A percentile compares a stretch with the other conserved stretches of the same genome.
phyloP scores from a whole-genome alignment of 306 rosid genomes.

The Begonia fuchsioides region DNA sequence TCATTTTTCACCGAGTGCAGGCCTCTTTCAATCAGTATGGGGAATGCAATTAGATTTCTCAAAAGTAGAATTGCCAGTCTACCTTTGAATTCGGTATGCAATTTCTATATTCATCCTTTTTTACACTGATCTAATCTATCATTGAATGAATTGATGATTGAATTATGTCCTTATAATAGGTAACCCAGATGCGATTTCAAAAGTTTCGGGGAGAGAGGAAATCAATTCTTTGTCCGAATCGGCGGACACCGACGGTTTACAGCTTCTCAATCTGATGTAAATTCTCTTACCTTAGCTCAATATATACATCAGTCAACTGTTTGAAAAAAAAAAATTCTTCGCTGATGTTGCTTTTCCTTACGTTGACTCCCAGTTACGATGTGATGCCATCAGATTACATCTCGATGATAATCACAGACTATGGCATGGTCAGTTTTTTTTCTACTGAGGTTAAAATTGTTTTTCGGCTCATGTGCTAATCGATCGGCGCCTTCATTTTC shows the following conservation, averaged over 20 bases:
- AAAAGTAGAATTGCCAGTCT: constrained; percentile 49
- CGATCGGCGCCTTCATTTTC: no score
- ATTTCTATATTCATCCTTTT: no score
- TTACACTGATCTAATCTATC: no score
- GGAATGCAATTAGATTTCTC: constrained; percentile 68
- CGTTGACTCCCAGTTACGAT: constrained; percentile 46
- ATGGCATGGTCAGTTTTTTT: constrained; percentile 68
- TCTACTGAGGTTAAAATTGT: not conserved
- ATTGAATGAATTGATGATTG: constrained; percentile 10
- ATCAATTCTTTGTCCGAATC: constrained; percentile 37
- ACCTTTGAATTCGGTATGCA: constrained; percentile 46
- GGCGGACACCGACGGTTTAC: constrained; percentile 40
- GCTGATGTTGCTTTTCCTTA: not conserved
- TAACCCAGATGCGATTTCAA: constrained; percentile 49
- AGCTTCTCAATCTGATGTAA: constrained; percentile 67
- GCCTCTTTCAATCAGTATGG: constrained; percentile 83
- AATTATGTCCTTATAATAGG: constrained; percentile 36
- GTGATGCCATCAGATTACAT: constrained; percentile 74
- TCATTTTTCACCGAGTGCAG: constrained; percentile 74
- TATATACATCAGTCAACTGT: no score
- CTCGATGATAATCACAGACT: constrained; percentile 69
- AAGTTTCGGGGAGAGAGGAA: constrained; percentile 55
- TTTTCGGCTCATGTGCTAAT: not conserved
- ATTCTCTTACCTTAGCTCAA: not conserved
- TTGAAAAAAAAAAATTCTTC: no score